Conservation (phyloP, 495 filamentous ascomycete genomes). For the Lasiosphaeria hispida region DNA sequence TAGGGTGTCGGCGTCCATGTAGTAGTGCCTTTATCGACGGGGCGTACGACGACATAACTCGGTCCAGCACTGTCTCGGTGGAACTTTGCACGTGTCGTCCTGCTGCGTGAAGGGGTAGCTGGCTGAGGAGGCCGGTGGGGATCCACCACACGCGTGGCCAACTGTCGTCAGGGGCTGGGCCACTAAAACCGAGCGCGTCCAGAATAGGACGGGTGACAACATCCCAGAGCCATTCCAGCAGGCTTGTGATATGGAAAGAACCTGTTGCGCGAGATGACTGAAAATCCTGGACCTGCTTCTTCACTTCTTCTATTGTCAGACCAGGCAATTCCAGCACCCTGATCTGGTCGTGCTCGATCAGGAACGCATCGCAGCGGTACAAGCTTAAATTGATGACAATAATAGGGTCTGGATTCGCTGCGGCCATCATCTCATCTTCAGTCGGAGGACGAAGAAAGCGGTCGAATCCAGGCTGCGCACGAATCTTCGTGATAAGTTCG, state of each 20-base stretch:
- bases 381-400: background rate
- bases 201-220: background rate
- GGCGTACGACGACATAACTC: background rate
- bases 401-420: background rate
- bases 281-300: background rate
- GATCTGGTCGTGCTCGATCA: background rate
- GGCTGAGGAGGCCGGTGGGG: background rate
- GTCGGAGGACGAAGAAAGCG: constrained; percentile 1
- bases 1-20: background rate
- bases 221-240: background rate
- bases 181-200: background rate
- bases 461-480: background rate
- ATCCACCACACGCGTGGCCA: constrained; percentile 3
- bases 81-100: background rate
- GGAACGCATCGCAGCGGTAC: constrained; percentile 2
- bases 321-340: background rate
- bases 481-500: background rate
- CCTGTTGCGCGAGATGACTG: background rate
- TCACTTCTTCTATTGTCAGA: background rate
- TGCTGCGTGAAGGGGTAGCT: background rate
- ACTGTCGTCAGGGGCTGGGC: background rate
- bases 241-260: background rate
- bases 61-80: background rate
- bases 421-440: constrained; percentile 2
- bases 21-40: background rate